Evolutionary conservation across 176 grass and related monocot species (phyloP).

Genomic region (Oryza meridionalis): DNA sequence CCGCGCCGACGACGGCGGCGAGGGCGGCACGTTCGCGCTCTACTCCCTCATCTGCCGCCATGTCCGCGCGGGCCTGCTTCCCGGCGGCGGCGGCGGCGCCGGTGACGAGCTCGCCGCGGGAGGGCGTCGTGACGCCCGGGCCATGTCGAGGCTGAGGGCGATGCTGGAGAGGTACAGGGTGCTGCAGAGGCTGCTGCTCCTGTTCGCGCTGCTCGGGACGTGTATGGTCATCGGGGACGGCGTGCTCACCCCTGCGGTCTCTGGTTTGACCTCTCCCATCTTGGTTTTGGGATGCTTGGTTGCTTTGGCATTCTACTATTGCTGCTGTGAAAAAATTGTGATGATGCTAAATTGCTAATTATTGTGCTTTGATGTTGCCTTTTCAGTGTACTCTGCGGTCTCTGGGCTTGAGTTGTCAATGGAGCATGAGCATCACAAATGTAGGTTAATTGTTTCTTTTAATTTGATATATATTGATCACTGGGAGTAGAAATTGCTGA

Average conservation of each 20-base stretch:
- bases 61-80: conserved; percentile 71
- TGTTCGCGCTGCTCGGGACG: conserved; percentile 89
- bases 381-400: conserved; percentile 91
- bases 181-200: conserved; percentile 71
- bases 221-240: conserved; percentile 98
- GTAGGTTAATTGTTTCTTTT: conserved; percentile 56
- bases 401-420: conserved; percentile 89
- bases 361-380: not conserved
- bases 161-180: conserved; percentile 77
- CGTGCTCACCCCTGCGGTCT: conserved; percentile 94
- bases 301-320: not conserved
- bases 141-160: conserved; percentile 27
- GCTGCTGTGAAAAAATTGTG: conserved; percentile 17
- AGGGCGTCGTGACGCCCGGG: not conserved
- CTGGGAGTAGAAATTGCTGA: conserved; percentile 1
- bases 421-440: conserved; percentile 83
- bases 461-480: not conserved
- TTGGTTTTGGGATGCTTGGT: conserved; percentile 2
- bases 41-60: conserved; percentile 98
- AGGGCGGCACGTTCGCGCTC: conserved; percentile 98
- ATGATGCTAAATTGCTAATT: not conserved
- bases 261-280: conserved; percentile 58
- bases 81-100: conserved; percentile 57
- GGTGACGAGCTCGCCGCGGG: conserved; percentile 56
- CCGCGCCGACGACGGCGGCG: conserved; percentile 83